These are phyloP conservation scores for Sporodiniella umbellata DNA, from an alignment of 371 early-diverging fungal species.

Conservation along the genomic window DNA sequence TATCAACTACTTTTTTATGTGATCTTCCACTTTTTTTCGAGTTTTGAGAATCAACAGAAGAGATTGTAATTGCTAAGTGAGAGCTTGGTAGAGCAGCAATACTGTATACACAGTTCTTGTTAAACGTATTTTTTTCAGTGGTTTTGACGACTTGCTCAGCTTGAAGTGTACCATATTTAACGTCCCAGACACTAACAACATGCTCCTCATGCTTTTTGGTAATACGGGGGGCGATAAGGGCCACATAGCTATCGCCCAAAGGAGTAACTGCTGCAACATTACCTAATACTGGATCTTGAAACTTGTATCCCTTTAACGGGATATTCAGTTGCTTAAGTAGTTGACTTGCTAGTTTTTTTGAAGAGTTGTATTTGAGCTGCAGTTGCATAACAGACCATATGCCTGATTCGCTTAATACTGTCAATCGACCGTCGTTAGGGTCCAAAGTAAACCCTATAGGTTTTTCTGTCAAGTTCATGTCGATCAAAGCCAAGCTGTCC, in stretches of 20 bases:
- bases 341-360: constrained; percentile 27
- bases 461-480: constrained; percentile 25
- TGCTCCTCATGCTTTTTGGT: constrained; percentile 47
- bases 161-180: constrained; percentile 67
- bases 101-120: constrained; percentile 28
- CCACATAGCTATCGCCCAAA: constrained; percentile 55
- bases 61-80: constrained; percentile 38
- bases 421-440: constrained; percentile 41
- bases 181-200: constrained; percentile 70
- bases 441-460: constrained; percentile 53
- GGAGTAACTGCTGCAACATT: constrained; percentile 28
- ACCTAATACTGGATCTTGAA: constrained; percentile 22
- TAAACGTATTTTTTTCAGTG: constrained; percentile 17
- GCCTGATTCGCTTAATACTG: constrained; percentile 33
- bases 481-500: constrained; percentile 25
- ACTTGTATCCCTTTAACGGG: constrained; percentile 24
- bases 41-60: constrained; percentile 20
- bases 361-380: constrained; percentile 31
- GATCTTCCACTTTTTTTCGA: constrained; percentile 24
- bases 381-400: constrained; percentile 38
- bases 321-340: constrained; percentile 24
- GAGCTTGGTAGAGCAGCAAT: constrained; percentile 39
- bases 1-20: constrained; percentile 30
- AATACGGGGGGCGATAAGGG: constrained; percentile 46
- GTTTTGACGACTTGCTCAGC: constrained; percentile 37